phyloP scores from a whole-genome alignment of 257 asterid genomes.

The Catharanthus roseus region DNA sequence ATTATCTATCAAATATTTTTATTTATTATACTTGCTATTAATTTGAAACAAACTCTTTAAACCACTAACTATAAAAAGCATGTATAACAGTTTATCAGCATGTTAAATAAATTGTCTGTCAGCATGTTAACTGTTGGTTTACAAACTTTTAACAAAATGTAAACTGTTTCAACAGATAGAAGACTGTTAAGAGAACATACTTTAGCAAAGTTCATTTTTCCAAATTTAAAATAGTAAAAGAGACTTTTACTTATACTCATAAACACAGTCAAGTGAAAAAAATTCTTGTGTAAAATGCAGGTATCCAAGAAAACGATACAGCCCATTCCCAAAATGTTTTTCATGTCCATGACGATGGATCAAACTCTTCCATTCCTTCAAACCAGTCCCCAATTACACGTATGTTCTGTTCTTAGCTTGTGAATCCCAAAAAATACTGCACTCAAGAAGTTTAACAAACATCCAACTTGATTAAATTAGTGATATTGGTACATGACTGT shows the following conservation, averaged over 20 bases:
- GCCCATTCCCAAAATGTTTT: too few species aligned
- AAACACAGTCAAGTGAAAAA: slow-evolving; percentile 70
- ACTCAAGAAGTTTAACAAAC: slow-evolving; percentile 59
- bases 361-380: slow-evolving; percentile 28
- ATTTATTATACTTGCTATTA: too few species aligned
- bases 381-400: slow-evolving; percentile 40
- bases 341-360: slow-evolving; percentile 46
- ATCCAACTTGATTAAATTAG: slow-evolving; percentile 52
- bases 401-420: slow-evolving; percentile 72
- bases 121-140: too few species aligned
- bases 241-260: slow-evolving; percentile 55
- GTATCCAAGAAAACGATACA: slow-evolving; percentile 64
- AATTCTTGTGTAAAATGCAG: slow-evolving; percentile 72
- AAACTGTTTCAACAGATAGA: too few species aligned
- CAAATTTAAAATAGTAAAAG: not conserved
- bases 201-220: not conserved
- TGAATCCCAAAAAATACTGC: slow-evolving; percentile 76
- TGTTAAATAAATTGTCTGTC: too few species aligned
- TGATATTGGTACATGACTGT: slow-evolving; percentile 4
- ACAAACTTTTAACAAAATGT: too few species aligned
- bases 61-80: too few species aligned
- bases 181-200: too few species aligned
- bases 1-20: too few species aligned
- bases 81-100: too few species aligned
- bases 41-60: too few species aligned